Percentiles rank a stretch among this genome's conserved stretches.
Evolutionary conservation across 1,284 basidiomycete genomes (phyloP).

Genomic region (Ceratobasidium theobromae): DNA sequence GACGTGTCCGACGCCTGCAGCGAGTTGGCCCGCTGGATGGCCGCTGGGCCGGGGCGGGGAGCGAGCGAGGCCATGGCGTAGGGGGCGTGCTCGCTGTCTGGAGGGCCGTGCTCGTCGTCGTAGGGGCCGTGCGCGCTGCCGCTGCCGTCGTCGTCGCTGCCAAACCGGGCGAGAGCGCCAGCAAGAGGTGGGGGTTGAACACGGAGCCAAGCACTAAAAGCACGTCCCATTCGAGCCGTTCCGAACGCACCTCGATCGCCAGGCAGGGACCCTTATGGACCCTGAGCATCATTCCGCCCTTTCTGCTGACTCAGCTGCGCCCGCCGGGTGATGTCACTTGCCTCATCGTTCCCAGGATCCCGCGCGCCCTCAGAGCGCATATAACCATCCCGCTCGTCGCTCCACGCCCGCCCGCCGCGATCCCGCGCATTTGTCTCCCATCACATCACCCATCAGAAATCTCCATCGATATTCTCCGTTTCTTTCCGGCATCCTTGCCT

Average conservation of each 20-base stretch:
- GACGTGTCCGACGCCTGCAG: constrained; percentile 26
- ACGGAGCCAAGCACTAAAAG: not conserved
- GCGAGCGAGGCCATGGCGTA: constrained; percentile 12
- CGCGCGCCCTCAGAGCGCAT: no score
- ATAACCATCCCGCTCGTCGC: no score
- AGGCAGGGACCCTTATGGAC: not conserved
- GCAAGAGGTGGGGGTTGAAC: not conserved
- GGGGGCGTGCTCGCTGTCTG: not conserved
- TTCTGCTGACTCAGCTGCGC: not conserved
- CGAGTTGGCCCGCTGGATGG: constrained; percentile 29
- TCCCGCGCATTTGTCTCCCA: not conserved
- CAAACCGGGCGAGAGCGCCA: not conserved
- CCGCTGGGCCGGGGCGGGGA: constrained; percentile 7
- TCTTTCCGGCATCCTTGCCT: not conserved
- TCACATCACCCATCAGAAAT: not conserved
- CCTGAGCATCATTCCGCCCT: constrained; percentile 1
- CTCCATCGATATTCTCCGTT: not conserved
- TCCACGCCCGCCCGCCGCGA: no score
- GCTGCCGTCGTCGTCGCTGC: not conserved
- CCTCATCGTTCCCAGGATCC: no score
- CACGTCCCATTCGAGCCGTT: not conserved
- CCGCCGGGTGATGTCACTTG: not conserved
- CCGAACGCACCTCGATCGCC: constrained; percentile 20
- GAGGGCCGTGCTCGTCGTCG: not conserved
- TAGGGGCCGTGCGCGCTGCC: not conserved